Evolutionary conservation across 2,329 filamentous ascomycete genomes (phyloP), one percentile per base, ranked within the genome.

Genomic region (Rachicladosporium sp.): DNA sequence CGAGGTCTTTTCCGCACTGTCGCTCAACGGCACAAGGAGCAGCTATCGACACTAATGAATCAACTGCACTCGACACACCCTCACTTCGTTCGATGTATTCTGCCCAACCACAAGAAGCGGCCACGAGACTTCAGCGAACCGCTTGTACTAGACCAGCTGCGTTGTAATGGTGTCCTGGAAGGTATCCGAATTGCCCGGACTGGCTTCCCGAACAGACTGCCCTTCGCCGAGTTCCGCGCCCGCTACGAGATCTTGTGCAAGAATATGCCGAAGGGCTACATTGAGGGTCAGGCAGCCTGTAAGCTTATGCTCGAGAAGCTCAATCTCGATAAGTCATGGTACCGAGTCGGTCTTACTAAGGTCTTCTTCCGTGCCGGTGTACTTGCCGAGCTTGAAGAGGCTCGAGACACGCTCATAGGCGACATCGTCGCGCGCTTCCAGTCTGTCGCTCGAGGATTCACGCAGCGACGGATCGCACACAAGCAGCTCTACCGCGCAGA

Each of bases 91-190:
- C 83, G 91, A 35, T 98, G 91, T 58, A 98, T 98, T 46, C 71
- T 98, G 43, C 93, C 91, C 3, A 98, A 98, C 56, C 91, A 98
- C 68, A 95, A 94, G 64, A 98, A 98, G 64, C 76, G 80, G 15
- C 86, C 91, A 1, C 98, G 98, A 62, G 82, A 88, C 56, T 86
- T 96, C 61, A 84, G 82, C 55, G 85, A 84, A 3, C 76, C 87
- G 2, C 74, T 98, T n/a, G 93, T 98, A 2, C 72, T 98, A 4
- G 91, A 98, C 54, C 93, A 98, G 59, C 68, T 98, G n/a, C 79
- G 91, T 38, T 98, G 91, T 65, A 98, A 98, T 58, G 91, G 91
- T 82, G 91, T 98, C 2, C 71, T 98, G n/a, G 91, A 98, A 64
- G 91, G 91, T 46, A 98, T 98, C 55, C 78, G 91, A 45, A 98